Evolutionary conservation across 129 eudicot species (phyloP).

Genomic region (Artemisia annua): DNA sequence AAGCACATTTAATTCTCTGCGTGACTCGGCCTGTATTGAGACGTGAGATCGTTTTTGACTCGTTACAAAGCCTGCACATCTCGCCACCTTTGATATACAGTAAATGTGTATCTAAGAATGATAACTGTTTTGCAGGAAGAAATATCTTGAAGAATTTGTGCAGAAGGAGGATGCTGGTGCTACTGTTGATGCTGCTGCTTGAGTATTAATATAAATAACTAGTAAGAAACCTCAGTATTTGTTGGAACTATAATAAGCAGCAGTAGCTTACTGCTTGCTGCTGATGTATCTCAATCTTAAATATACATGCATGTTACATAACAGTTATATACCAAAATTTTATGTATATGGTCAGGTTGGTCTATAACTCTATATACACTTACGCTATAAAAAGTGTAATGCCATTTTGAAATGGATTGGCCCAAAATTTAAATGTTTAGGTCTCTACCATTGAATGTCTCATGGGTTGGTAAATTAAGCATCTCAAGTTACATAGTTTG

Average conservation of each 20-base stretch:
- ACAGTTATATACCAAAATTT: slow-evolving; percentile 10
- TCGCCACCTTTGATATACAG: background rate
- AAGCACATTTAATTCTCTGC: too few relatives aligned
- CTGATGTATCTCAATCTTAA: background rate
- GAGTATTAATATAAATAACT: slow-evolving; percentile 14
- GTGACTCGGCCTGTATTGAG: too few relatives aligned
- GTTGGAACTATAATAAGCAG: slow-evolving; percentile 19
- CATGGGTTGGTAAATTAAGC: too few relatives aligned
- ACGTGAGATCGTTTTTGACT: background rate
- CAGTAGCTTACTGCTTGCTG: slow-evolving; percentile 9
- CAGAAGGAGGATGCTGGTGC: slow-evolving; percentile 45
- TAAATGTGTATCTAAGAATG: background rate
- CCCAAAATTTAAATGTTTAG: background rate
- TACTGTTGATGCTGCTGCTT: slow-evolving; percentile 64
- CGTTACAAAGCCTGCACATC: background rate
- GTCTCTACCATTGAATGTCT: background rate
- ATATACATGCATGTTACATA: slow-evolving; percentile 13
- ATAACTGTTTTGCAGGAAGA: slow-evolving; percentile 52
- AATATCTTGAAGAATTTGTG: slow-evolving; percentile 67
- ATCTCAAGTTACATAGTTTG: too few relatives aligned
- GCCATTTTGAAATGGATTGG: background rate
- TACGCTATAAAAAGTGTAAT: background rate
- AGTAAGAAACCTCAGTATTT: background rate
- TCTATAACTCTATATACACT: background rate
- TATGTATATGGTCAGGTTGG: slow-evolving; percentile 9